Base-by-base conservation (phyloP, 2,329 filamentous ascomycete genomes). In the Colletotrichum viniferum region DNA sequence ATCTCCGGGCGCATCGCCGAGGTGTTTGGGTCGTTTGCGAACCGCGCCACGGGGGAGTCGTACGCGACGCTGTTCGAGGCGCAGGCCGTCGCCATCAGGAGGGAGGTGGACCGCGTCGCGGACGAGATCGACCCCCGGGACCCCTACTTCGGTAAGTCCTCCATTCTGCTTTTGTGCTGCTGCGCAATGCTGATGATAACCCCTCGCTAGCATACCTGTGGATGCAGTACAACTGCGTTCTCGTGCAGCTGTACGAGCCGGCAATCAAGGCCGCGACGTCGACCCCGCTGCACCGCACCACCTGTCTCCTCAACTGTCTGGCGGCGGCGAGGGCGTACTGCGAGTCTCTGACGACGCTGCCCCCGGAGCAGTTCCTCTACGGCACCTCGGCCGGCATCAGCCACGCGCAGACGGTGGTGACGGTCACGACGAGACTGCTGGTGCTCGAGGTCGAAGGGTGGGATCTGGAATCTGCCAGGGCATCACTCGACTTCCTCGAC, bases 201-300 rank as follows among this genome's bases (percentile, higher is more conserved):
- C 32, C 13, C 3, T 30, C 16, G 14, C 13, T 21, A 72, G 69
- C 61, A 7, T 58, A 36, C 28, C 32, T 70, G 70, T 80, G 79
- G 58, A 78, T 83, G 18, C 80, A 83, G 56, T 81, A 84, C 67
- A 80, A 83, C n/a, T 84, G 84, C 52, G 79, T 85, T 14, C 77
- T 85, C 4, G 83, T 84, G 30, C 81, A 84, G 9, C 76, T 86
- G 16, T 85, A 86, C 76, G 81, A 86, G 36, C 85, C 85, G 1
- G 85, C 84, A 9, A 84, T 84, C 7, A 77, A 81, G 38, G 76
- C 77, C 21, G 78, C 81, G 8, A 77, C 80, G 4, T 78, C 78
- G 32, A 52, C 56, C 7, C 78, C 80, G 24, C 77, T 78, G 7
- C 82, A 81, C 70, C 81, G 82, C 36, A 74, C 79, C 2, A 80